Base-by-base conservation (phyloP, 345 rosid species). In the Turnera subulata region DNA sequence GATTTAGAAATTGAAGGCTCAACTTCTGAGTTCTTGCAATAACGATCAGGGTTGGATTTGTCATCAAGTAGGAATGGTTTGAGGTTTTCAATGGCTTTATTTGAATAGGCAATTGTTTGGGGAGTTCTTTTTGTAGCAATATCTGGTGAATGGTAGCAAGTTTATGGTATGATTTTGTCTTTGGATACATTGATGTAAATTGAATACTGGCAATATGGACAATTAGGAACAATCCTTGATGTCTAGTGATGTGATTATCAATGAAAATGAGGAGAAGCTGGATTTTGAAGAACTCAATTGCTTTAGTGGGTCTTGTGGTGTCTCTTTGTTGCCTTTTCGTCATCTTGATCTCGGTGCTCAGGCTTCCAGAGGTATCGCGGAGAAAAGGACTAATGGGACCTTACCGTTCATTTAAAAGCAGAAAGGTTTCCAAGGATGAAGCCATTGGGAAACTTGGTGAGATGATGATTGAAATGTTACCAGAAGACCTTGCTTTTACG, bases 401-500 rank as follows among this genome's bases (percentile, higher is more conserved):
- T 47, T 21, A 61, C 25, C 42, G 56, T 9, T n/a, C n/a, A n/a
- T n/a, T n/a, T n/a, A 17, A 38, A 54, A 40, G 35, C 40, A 17
- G 57, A 29, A 63, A 60, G 26, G 33, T 56, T 50, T 56, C 39
- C 15, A 38, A 50, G 15, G 32, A 66, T 32, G 50, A 61, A 0
- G 73, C 52, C 33, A n/a, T 91, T 1, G 88, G 90, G 1, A 59
- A 50, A 63, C 80, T 88, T 17, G 96, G 90, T 16, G 83, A 77
- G 39, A 86, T 82, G 91, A 80, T 91, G 96, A 47, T 91, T 16
- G 79, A 59, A 50, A 91, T 88, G 98, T 63, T 91, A 53, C 96
- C 96, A 0, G 72, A 71, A 44, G 93, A 83, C 74, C 95, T 88
- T 21, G 75, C 81, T 40, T 86, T 91, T 70, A 91, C 98, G 0